Base-by-base conservation (phyloP, 2,329 filamentous ascomycete species). In the Cytospora mali region DNA sequence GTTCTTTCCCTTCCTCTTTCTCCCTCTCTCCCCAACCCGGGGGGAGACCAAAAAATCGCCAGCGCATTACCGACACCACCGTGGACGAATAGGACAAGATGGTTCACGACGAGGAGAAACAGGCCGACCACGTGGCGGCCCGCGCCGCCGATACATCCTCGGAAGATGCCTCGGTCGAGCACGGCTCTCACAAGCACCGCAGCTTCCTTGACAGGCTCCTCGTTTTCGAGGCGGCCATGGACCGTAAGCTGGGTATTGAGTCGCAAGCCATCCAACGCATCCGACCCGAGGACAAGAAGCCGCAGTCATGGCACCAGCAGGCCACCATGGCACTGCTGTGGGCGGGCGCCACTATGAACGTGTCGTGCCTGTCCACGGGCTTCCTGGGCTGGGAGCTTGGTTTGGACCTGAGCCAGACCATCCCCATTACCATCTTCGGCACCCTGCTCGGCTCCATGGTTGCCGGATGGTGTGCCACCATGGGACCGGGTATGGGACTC, bases 281-380 rank as follows among this genome's bases (percentile, higher is more conserved):
- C 65, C 73, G 73, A 10, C 75, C 80, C 46, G 76, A 81, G 68
- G 75, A 80, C 31, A 71, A 72, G 27, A 70, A 75, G 28, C 75
- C 75, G 1, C 64, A 69, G 28, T 75, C 72, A 46, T 76, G 73
- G 73, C 72, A 71, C 25, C 77, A 78, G 67, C 76, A 77, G 63
- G 69, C 79, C 61, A 74, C 75, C 61, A 84, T 83, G 81, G 80
- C 79, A 6, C 70, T 82, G 62, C 72, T 84, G 58, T 84, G 81
- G 81, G 79, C 81, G 14, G 78, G 76, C 51, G 77, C 76, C 7
- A 82, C 79, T 2, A 79, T 83, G 76, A 83, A 83, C 68, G 75
- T 78, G 25, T 77, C 75, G 31, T 83, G 80, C 69, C 82, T 84
- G 62, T 75, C 79, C 1, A 81, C 80, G 0, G 81, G 81, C 14